Conservation (phyloP, 306 rosid genomes). For the Trifolium subterraneum region DNA sequence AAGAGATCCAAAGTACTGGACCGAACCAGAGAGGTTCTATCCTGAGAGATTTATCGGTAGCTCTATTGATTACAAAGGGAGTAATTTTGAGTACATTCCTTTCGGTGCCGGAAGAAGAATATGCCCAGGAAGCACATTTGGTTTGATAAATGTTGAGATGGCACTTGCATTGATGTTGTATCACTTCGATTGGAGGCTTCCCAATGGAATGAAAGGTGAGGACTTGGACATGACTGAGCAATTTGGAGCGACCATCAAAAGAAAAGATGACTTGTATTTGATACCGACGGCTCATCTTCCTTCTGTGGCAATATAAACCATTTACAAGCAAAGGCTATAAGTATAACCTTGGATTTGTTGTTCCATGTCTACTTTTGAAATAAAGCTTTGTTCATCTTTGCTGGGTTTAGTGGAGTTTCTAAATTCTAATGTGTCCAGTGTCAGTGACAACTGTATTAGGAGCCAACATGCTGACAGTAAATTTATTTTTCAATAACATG, state of each 20-base stretch:
- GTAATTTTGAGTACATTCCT: constrained; percentile 45
- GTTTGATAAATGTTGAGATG: not conserved
- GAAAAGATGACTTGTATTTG: constrained; percentile 1
- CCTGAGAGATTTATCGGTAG: constrained; percentile 42
- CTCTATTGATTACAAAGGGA: constrained; percentile 31
- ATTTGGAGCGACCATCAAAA: not conserved
- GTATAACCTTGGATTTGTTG: not conserved
- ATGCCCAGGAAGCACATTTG: not conserved
- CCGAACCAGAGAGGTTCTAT: constrained; percentile 34
- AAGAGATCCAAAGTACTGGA: constrained; percentile 48
- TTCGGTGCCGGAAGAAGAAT: constrained; percentile 50
- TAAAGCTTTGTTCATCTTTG: not conserved
- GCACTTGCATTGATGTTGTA: not conserved
- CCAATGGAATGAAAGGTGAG: constrained; percentile 3
- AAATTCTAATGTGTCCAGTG: not conserved
- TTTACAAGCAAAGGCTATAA: not conserved
- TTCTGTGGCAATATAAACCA: not conserved
- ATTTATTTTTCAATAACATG: not conserved
- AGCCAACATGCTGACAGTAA: not conserved
- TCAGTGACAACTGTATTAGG: not conserved
- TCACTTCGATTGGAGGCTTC: constrained; percentile 2
- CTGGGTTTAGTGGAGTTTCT: not conserved
- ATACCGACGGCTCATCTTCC: not conserved
- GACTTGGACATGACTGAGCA: not conserved
- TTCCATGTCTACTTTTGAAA: not conserved